These are phyloP conservation scores for Suillus variegatus DNA, from an alignment of 768 basidiomycete genomes.

Conservation along the genomic window DNA sequence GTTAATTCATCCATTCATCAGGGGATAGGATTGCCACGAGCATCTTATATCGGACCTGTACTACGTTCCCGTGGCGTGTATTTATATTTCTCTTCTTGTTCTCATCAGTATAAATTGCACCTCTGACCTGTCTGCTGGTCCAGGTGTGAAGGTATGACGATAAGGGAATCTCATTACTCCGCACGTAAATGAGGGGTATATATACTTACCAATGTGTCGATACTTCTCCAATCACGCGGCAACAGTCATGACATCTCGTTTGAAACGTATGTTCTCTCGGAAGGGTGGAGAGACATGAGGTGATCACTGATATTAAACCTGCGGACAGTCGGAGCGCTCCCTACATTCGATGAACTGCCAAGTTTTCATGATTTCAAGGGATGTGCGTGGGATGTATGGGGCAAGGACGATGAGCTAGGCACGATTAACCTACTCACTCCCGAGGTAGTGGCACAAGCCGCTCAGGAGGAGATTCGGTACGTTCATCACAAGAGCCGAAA, in stretches of 20 bases:
- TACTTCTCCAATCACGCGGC: slow-evolving; percentile 1
- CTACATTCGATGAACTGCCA: slow-evolving; percentile 52
- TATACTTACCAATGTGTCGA: slow-evolving; percentile 2
- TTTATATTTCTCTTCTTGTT: slow-evolving; percentile 21
- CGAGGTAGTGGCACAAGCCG: slow-evolving; percentile 58
- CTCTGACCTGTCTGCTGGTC: slow-evolving; percentile 18
- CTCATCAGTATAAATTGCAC: slow-evolving; percentile 10
- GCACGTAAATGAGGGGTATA: slow-evolving; percentile 2
- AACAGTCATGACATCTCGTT: slow-evolving; percentile 16
- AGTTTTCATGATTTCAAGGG: slow-evolving; percentile 45
- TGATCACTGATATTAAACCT: neutral
- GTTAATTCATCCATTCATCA: slow-evolving; percentile 82
- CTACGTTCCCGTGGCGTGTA: slow-evolving; percentile 24
- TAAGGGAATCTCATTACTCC: neutral
- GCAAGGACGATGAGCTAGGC: slow-evolving; percentile 63
- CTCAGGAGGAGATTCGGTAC: slow-evolving; percentile 57
- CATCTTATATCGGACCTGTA: slow-evolving; percentile 3
- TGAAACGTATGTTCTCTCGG: slow-evolving; percentile 19
- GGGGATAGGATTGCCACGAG: slow-evolving; percentile 40
- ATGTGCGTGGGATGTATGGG: slow-evolving; percentile 74
- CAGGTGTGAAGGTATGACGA: slow-evolving; percentile 8
- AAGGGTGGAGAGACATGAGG: slow-evolving; percentile 13
- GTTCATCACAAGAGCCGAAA: slow-evolving; percentile 22
- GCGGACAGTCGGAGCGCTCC: slow-evolving; percentile 27
- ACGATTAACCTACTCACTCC: slow-evolving; percentile 67